Evolutionary conservation across 2,329 filamentous ascomycete genomes (phyloP).

Genomic region (Sarocladiaceae sp.): DNA sequence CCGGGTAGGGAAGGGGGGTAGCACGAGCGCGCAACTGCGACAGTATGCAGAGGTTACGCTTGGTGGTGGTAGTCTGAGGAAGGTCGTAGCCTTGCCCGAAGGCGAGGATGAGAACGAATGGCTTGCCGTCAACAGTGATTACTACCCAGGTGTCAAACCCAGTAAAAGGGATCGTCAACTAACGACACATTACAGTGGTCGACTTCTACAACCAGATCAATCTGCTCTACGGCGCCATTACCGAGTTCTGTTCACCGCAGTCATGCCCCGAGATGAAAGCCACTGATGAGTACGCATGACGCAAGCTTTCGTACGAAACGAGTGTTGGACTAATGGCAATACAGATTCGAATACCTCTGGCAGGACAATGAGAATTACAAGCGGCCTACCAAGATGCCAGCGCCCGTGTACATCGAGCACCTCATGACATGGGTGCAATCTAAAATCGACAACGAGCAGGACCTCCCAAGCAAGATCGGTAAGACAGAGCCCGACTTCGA

Average conservation of each 20-base stretch:
- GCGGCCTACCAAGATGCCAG: slow-evolving; percentile 95
- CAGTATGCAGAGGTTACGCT: slow-evolving; percentile 98
- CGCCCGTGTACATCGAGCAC: slow-evolving; percentile 95
- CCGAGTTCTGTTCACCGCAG: slow-evolving; percentile 96
- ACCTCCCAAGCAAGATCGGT: slow-evolving; percentile 94
- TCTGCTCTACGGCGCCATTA: slow-evolving; percentile 96
- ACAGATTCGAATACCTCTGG: slow-evolving; percentile 96
- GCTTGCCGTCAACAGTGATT: slow-evolving; percentile 89
- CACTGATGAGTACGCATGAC: slow-evolving; percentile 77
- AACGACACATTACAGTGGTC: slow-evolving; percentile 62
- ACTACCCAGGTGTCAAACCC: neutral
- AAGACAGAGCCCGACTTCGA: slow-evolving; percentile 16
- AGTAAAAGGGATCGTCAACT: neutral
- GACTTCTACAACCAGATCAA: slow-evolving; percentile 99
- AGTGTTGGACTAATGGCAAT: no score
- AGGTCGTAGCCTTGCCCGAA: slow-evolving; percentile 94
- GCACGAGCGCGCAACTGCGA: slow-evolving; percentile 83
- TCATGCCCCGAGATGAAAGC: slow-evolving; percentile 99
- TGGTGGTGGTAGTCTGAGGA: slow-evolving; percentile 88
- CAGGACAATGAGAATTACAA: slow-evolving; percentile 94
- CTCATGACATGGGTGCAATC: slow-evolving; percentile 95
- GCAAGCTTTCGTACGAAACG: neutral
- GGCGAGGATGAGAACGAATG: slow-evolving; percentile 98
- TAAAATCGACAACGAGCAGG: slow-evolving; percentile 90
- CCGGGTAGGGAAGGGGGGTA: slow-evolving; percentile 81